Conservation (phyloP, 75 land plant species). For the Pinus tabuliformis region DNA sequence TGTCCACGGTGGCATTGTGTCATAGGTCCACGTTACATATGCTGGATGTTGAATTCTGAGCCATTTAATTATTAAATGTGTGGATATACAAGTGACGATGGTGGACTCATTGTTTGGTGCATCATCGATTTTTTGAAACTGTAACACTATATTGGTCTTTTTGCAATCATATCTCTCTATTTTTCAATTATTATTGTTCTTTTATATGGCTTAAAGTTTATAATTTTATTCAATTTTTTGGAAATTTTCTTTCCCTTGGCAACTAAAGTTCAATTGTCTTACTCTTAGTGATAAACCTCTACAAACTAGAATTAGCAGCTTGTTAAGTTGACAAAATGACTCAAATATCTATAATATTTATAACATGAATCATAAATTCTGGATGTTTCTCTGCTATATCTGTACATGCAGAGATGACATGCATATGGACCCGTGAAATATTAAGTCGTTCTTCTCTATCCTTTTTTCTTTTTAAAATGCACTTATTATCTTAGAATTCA, state of each 20-base stretch:
- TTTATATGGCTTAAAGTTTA: too few species aligned
- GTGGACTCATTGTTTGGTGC: too few species aligned
- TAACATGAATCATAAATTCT: background rate
- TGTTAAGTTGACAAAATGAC: background rate
- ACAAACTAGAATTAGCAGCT: background rate
- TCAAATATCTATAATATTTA: background rate
- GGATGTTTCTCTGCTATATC: background rate
- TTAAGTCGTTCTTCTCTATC: background rate
- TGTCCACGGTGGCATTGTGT: too few species aligned
- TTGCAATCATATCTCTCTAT: too few species aligned
- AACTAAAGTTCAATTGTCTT: background rate
- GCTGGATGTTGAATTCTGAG: too few species aligned
- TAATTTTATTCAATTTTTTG: background rate
- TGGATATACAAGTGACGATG: too few species aligned
- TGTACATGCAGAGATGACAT: background rate
- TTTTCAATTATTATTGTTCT: too few species aligned
- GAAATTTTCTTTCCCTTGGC: background rate
- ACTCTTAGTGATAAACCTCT: background rate
- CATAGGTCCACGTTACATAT: too few species aligned
- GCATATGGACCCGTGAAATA: background rate
- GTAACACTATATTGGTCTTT: too few species aligned
- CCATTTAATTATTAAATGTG: too few species aligned
- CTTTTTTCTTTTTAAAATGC: background rate
- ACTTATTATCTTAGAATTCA: background rate
- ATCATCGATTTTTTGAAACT: too few species aligned